Base-by-base conservation (phyloP, 306 rosid species). In the Amphicarpaea edgeworthii region DNA sequence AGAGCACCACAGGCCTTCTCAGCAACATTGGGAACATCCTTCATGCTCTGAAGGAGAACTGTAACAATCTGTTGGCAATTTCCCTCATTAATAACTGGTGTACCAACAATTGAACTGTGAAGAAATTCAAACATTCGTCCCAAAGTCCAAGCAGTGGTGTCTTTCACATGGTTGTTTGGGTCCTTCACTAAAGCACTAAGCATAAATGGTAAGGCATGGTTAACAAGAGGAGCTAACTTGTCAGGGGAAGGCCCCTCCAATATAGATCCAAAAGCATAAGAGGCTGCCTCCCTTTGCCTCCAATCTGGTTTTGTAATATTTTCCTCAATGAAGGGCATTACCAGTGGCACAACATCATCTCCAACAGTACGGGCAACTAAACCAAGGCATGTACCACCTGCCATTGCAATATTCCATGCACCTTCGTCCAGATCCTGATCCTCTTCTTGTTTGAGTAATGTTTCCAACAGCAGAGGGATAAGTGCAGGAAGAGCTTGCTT, bases 401-500 rank as follows among this genome's bases (percentile, higher is more conserved):
- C 98, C 98, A 90, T 93, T 64, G 98, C 93, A 78, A 93, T 89
- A 81, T 93, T 93, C 98, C 98, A 93, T 59, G 98, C 96, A 74
- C 98, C 98, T 80, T 93, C 98, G 78, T 93, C 98, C 83, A 87
- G 86, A 87, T 92, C 98, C 76, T 93, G 98, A 83, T 93, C 98
- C 84, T 93, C 98, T 83, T 93, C 98, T 78, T 90, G 98, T 85
- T 93, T 93, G 64, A 93, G 96, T 54, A 93, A 88, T 3, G 98
- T 93, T 84, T 93, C 98, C 85, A 93, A 83, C 68, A 93, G 86
- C 90, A 93, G 51, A 6, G 98, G 98, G 64, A 89, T 74, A 68
- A 93, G 93, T 1, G 86, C 95, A 69, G 96, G 95, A 73, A 93
- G 96, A 59, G 98, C 98, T 82, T 93, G 98, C 86, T 86, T 93